phyloP scores from a whole-genome alignment of 164 flowering plant species.

The Vitis vinifera region DNA sequence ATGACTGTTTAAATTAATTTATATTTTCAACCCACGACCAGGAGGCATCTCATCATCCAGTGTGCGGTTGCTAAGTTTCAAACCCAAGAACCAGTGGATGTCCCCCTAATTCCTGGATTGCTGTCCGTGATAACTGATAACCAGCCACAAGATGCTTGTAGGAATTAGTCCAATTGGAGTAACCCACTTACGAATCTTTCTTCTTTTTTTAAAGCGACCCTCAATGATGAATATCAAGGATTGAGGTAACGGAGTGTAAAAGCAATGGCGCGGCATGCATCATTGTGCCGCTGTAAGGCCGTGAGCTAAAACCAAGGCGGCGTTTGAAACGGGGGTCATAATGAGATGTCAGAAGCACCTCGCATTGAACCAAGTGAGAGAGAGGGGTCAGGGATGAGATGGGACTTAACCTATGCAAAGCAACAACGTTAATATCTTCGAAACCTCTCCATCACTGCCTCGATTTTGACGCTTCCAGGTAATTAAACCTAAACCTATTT shows the following conservation, averaged over 20 bases:
- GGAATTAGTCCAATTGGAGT: neutral
- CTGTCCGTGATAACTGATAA: neutral
- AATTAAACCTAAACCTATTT: neutral
- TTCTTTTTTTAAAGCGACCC: neutral
- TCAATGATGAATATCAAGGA: too few species aligned
- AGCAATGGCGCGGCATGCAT: too few species aligned
- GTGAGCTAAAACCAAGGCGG: too few species aligned
- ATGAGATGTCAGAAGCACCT: neutral
- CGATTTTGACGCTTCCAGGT: neutral
- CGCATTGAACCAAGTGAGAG: neutral
- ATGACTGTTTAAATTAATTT: too few species aligned
- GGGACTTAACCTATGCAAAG: neutral
- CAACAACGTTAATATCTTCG: constrained; percentile 4
- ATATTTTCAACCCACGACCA: too few species aligned
- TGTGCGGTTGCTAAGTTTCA: too few species aligned
- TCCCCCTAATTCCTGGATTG: neutral
- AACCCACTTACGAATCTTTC: neutral
- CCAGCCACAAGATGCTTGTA: neutral
- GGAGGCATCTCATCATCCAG: too few species aligned
- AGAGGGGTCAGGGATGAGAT: neutral
- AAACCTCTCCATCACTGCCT: neutral
- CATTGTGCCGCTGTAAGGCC: too few species aligned
- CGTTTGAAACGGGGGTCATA: neutral
- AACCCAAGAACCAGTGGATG: neutral
- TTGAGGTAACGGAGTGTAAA: too few species aligned